phyloP scores from a whole-genome alignment of 306 rosid species.

The Chamaecrista fasciculata region DNA sequence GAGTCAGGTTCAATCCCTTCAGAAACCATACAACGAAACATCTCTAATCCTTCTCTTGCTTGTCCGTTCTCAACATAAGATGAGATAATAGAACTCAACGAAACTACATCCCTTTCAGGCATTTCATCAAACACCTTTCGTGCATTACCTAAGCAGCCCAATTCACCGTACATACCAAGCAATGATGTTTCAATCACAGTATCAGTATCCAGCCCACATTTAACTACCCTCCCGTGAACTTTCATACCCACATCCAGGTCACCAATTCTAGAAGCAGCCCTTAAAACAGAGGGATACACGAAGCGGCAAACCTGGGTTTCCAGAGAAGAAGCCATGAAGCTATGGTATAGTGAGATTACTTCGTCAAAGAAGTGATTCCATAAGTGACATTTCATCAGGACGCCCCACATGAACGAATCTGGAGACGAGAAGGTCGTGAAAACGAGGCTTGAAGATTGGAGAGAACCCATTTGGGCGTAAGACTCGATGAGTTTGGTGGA shows the following conservation, averaged over 20 bases:
- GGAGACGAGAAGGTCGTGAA: constrained; percentile 55
- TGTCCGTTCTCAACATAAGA: constrained; percentile 63
- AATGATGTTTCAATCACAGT: constrained; percentile 65
- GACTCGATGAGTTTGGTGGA: constrained; percentile 80
- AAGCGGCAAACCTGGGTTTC: constrained; percentile 37
- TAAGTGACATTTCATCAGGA: constrained; percentile 60
- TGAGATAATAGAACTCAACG: constrained; percentile 65
- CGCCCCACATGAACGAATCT: constrained; percentile 93
- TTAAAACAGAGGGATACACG: constrained; percentile 67
- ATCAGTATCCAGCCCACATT: constrained; percentile 55
- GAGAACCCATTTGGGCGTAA: constrained; percentile 64
- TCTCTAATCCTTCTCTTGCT: constrained; percentile 53
- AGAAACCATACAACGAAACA: constrained; percentile 57
- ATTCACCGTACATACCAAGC: constrained; percentile 64
- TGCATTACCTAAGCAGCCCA: constrained; percentile 49
- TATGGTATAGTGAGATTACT: constrained; percentile 41
- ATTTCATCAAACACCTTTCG: constrained; percentile 68
- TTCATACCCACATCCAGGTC: constrained; percentile 50
- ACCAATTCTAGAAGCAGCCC: constrained; percentile 57
- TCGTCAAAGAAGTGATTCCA: constrained; percentile 48
- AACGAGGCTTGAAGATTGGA: constrained; percentile 58
- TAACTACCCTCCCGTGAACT: constrained; percentile 69
- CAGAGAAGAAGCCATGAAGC: constrained; percentile 28
- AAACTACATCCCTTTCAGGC: constrained; percentile 62
- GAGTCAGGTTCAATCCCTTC: constrained; percentile 61